These are phyloP conservation scores for Fusarium longipes DNA, from an alignment of 2,329 filamentous ascomycete genomes.

Conservation along the genomic window DNA sequence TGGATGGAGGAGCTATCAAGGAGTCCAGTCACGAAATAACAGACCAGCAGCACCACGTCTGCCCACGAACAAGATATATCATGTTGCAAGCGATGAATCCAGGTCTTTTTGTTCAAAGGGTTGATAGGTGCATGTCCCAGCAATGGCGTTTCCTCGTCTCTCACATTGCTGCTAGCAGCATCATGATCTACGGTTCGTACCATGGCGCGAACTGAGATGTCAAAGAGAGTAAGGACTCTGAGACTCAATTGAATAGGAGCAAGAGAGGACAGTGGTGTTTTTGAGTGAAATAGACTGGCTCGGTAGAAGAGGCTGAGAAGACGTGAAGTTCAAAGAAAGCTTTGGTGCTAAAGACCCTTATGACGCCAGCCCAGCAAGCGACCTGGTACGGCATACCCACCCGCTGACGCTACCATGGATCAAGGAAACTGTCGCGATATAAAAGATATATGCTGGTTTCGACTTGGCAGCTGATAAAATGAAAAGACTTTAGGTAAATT, in stretches of 20 bases:
- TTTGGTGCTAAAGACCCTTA: conserved; percentile 28
- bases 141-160: conserved; percentile 39
- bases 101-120: not conserved
- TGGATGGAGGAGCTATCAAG: conserved; percentile 80
- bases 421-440: conserved; percentile 18
- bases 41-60: conserved; percentile 75
- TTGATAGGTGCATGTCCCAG: conserved; percentile 4
- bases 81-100: conserved; percentile 18
- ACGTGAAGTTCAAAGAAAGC: conserved; percentile 26
- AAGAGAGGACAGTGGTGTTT: not conserved
- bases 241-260: fast-evolving
- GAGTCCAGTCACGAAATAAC: conserved; percentile 81
- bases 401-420: not conserved
- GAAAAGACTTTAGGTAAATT: no score
- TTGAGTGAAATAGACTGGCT: not conserved
- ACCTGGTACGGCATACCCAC: conserved; percentile 21
- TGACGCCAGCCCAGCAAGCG: conserved; percentile 29
- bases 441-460: not conserved
- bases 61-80: conserved; percentile 63
- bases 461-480: not conserved
- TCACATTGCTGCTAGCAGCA: not conserved
- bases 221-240: not conserved
- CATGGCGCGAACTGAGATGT: not conserved
- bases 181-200: not conserved
- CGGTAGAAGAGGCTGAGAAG: not conserved